Evolutionary conservation across 2,329 filamentous ascomycete species (phyloP).

Genomic region (Aspergillus pseudoterreus): DNA sequence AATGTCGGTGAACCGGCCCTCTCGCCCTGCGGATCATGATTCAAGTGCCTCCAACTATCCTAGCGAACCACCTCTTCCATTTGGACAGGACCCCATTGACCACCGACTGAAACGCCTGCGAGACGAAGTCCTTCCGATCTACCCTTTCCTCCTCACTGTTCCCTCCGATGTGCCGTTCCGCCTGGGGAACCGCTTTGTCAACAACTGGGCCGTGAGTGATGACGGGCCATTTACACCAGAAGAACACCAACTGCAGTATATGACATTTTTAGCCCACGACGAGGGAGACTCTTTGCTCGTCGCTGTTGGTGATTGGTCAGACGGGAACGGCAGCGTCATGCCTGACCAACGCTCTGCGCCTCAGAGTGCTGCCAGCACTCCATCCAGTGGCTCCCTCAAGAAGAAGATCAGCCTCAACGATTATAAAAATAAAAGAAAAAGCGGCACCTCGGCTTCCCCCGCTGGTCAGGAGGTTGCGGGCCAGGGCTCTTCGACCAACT

Average conservation of each 20-base stretch:
- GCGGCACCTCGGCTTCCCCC: constrained; percentile 24
- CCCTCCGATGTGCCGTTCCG: constrained; percentile 46
- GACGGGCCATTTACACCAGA: constrained; percentile 52
- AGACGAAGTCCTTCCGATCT: constrained; percentile 40
- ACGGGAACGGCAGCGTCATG: constrained; percentile 45
- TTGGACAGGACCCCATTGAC: constrained; percentile 30
- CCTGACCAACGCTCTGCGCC: constrained; percentile 38
- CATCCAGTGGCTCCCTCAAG: constrained; percentile 43
- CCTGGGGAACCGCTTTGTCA: constrained; percentile 39
- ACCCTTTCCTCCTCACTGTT: constrained; percentile 46
- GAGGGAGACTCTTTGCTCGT: constrained; percentile 51
- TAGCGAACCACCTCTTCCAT: constrained; percentile 16
- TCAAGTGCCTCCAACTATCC: constrained; percentile 21
- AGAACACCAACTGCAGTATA: constrained; percentile 60
- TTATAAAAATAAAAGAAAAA: constrained; percentile 56
- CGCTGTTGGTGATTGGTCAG: constrained; percentile 53
- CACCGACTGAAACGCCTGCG: constrained; percentile 37
- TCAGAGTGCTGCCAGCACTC: constrained; percentile 38
- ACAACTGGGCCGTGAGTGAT: constrained; percentile 46
- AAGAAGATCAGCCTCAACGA: constrained; percentile 62
- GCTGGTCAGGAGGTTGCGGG: constrained; percentile 18
- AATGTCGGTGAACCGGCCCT: constrained; percentile 38
- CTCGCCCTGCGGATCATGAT: constrained; percentile 25
- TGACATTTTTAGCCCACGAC: constrained; percentile 59
- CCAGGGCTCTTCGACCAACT: constrained; percentile 14